Evolutionary conservation across 106 monocot genomes (phyloP).

Genomic region (Platanthera zijinensis): DNA sequence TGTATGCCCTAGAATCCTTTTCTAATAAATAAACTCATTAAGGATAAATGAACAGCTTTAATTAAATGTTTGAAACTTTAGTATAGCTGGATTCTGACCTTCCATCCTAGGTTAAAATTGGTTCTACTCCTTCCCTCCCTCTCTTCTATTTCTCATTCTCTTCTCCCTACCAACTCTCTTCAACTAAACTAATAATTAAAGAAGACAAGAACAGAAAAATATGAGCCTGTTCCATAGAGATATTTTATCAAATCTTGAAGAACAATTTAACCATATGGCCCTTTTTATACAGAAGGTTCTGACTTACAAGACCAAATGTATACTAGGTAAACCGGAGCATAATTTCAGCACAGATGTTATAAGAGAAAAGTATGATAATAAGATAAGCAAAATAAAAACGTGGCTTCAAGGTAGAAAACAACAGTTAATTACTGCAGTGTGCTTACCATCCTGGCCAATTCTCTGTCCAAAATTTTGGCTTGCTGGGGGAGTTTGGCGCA

Average conservation of each 20-base stretch:
- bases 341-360: not conserved
- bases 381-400: not conserved
- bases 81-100: too few species aligned
- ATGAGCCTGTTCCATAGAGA: not conserved
- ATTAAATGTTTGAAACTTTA: too few species aligned
- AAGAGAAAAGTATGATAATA: not conserved
- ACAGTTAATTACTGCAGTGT: not conserved
- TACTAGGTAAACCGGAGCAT: not conserved
- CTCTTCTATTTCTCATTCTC: not conserved
- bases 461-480: slow-evolving; percentile 97
- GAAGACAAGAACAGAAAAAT: not conserved
- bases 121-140: not conserved
- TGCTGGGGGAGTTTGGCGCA: slow-evolving; percentile 58
- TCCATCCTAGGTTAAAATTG: not conserved
- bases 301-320: not conserved
- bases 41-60: too few species aligned
- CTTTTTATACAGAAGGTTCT: not conserved
- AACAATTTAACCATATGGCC: not conserved
- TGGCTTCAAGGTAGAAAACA: not conserved
- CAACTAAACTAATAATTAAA: not conserved
- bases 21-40: too few species aligned
- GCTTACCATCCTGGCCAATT: slow-evolving; percentile 98
- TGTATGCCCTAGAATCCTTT: too few species aligned
- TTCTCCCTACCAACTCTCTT: not conserved
- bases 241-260: not conserved